Evolutionary conservation across 2,329 filamentous ascomycete genomes (phyloP), one percentile per base, ranked within the genome.

Genomic region (Chaetomium strumarium): DNA sequence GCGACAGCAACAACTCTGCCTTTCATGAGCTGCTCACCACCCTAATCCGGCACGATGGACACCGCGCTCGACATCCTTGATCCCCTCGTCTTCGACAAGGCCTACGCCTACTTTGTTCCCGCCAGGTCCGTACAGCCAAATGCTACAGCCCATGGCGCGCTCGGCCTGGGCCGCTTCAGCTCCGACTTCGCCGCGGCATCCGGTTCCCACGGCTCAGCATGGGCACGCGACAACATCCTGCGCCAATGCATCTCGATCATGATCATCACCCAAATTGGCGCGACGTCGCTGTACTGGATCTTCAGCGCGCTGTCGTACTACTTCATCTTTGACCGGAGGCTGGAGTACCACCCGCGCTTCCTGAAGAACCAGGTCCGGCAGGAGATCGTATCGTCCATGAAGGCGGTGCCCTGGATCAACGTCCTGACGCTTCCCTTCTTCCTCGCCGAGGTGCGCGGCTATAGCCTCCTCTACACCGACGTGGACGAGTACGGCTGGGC

Each of bases 251-350:
- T 65, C 46, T 72, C 70, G 0, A 65, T 73, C 46, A 60, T 73
- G 11, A 46, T 69, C 57, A 58, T 73, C 48, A 70, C 70, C 19
- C 67, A 70, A 56, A 49, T 72, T 31, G 71, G 70, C 51, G 70
- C 69, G 17, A 52, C 49, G 13, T 47, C 49, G 11, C 61, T 67
- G 49, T 90, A 79, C 74, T 86, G 85, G 65, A 60, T 84, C 58
- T 86, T 81, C 66, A 83, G 85, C 20, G 76, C 80, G 36, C 71
- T 88, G 13, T 90, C 86, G 33, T 91, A 90, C 71, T 70, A 84
- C 68, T 81, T 88, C 70, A 73, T 91, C 51, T 76, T 74, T 55
- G 73, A 76, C 61, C 66, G 69, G 14, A 69, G 71, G 12, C 65
- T 74, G 46, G 71, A 74, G 61, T 62, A 75, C 57, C 74, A 76